Percentiles rank a stretch among this genome's conserved stretches.
These are phyloP conservation scores for Auriculariales sp. DNA, from an alignment of 768 basidiomycete species.

Conservation along the genomic window DNA sequence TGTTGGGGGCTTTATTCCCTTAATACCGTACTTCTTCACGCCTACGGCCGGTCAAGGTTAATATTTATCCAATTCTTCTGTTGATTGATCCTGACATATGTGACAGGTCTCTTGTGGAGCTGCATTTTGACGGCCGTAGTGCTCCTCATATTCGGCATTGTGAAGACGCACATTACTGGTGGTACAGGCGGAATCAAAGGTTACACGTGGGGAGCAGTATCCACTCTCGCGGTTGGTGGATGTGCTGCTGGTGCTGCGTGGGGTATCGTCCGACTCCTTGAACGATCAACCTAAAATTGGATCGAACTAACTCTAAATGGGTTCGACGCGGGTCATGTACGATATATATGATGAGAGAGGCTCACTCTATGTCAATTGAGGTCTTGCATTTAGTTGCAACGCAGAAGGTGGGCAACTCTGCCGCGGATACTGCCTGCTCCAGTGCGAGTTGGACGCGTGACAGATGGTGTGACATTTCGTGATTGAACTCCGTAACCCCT, in stretches of 20 bases:
- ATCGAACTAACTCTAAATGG: too few relatives aligned
- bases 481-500: too few relatives aligned
- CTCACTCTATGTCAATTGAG: too few relatives aligned
- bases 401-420: too few relatives aligned
- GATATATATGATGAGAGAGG: too few relatives aligned
- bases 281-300: constrained; percentile 10
- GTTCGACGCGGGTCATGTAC: too few relatives aligned
- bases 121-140: constrained; percentile 71
- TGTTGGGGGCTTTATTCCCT: constrained; percentile 82
- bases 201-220: constrained; percentile 78
- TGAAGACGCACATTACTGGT: constrained; percentile 31
- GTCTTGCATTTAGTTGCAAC: too few relatives aligned
- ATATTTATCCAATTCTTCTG: too few relatives aligned
- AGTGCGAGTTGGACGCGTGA: too few relatives aligned
- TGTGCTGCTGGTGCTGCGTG: constrained; percentile 71
- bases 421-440: too few relatives aligned
- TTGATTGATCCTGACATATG: too few relatives aligned
- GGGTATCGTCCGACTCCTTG: constrained; percentile 38
- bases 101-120: constrained; percentile 58
- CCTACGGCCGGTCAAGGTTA: constrained; percentile 28
- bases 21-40: constrained; percentile 87
- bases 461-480: too few relatives aligned
- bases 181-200: constrained; percentile 12
- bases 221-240: constrained; percentile 81
- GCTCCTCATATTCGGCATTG: constrained; percentile 77